Percentiles rank a stretch among this genome's conserved stretches.
phyloP scores from a whole-genome alignment of 2,329 filamentous ascomycete genomes.

The Claviceps sp. region DNA sequence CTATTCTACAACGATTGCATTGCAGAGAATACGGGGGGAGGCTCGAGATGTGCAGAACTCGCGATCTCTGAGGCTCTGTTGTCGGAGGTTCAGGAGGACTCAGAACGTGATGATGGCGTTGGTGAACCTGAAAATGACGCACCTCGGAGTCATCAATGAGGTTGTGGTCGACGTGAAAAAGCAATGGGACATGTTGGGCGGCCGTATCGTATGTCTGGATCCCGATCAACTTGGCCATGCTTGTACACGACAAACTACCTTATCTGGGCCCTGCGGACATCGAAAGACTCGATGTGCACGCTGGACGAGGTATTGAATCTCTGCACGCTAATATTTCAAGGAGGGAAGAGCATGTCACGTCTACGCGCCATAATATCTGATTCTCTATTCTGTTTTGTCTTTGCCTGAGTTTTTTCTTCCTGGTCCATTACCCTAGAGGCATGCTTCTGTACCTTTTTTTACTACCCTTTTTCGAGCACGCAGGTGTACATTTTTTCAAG shows the following conservation, averaged over 20 bases:
- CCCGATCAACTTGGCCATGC: too few species aligned
- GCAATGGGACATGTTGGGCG: slow-evolving; percentile 12
- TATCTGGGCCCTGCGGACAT: too few species aligned
- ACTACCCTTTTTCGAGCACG: background rate
- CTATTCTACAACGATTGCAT: slow-evolving; percentile 37
- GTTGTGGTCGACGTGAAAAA: slow-evolving; percentile 23
- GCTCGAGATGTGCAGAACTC: slow-evolving; percentile 9
- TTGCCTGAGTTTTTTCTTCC: background rate
- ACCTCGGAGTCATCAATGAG: slow-evolving; percentile 21
- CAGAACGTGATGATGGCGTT: slow-evolving; percentile 6
- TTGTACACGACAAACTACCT: too few species aligned
- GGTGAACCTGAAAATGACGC: slow-evolving; percentile 8
- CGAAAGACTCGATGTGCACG: too few species aligned
- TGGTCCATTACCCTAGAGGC: background rate
- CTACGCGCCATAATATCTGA: background rate
- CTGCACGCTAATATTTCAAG: background rate
- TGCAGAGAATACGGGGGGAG: slow-evolving; percentile 16
- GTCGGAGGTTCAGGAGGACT: slow-evolving; percentile 10
- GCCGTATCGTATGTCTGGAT: background rate
- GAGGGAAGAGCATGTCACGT: background rate
- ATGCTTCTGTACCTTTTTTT: background rate
- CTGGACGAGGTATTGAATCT: too few species aligned
- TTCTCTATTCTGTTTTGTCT: background rate
- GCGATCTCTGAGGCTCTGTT: slow-evolving; percentile 16
- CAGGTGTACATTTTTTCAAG: background rate